A percentile compares a stretch with the other conserved stretches of the same genome.
Conservation (phyloP, 83 land plant genomes). For the Picea engelmannii region DNA sequence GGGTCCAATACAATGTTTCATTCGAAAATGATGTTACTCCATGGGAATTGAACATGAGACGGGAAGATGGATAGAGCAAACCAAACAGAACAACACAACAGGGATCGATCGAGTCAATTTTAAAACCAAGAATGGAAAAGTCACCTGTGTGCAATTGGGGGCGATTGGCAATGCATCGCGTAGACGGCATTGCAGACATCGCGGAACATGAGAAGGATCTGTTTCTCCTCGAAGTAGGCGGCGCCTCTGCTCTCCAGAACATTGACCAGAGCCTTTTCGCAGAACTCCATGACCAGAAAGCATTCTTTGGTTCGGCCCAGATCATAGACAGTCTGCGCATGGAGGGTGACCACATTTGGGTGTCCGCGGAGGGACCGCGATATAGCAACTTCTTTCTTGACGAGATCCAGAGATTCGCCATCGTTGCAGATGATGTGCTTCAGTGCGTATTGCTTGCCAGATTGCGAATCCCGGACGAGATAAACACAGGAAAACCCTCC, state of each 20-base stretch:
- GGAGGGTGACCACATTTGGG: slow-evolving; percentile 83
- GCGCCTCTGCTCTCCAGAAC: no score
- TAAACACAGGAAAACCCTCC: no score
- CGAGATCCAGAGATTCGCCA: slow-evolving; percentile 64
- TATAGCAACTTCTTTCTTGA: slow-evolving; percentile 23
- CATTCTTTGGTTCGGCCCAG: slow-evolving; percentile 91
- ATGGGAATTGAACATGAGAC: no score
- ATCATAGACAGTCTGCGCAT: slow-evolving; percentile 67
- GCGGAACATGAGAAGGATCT: slow-evolving; percentile 82
- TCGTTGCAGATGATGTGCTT: slow-evolving; percentile 95
- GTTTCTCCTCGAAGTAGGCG: no score
- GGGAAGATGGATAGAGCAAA: no score
- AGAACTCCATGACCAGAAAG: slow-evolving; percentile 78
- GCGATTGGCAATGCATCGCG: slow-evolving; percentile 90
- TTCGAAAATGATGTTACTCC: no score
- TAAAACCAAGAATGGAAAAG: neutral
- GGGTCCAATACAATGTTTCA: no score
- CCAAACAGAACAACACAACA: no score
- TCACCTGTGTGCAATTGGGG: slow-evolving; percentile 97
- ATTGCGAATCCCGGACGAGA: no score
- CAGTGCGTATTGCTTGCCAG: slow-evolving; percentile 81
- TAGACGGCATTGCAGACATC: slow-evolving; percentile 96
- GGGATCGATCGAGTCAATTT: no score
- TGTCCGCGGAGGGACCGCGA: slow-evolving; percentile 81
- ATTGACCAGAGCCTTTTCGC: slow-evolving; percentile 81